Evolutionary conservation across 305 asterid genomes (phyloP).

Genomic region (Andrographis paniculata): DNA sequence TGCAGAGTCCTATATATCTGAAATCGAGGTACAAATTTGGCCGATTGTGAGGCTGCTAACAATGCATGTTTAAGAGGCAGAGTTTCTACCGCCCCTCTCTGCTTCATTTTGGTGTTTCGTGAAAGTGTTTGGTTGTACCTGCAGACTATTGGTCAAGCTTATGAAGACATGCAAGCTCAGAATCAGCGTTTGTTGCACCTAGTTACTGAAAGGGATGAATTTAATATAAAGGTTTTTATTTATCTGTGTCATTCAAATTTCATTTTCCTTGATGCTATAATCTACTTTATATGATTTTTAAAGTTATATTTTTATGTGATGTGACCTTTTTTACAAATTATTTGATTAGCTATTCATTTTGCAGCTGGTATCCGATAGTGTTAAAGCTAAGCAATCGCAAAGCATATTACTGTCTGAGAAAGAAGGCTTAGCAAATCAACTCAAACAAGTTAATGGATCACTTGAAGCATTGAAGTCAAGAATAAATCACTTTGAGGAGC

Average conservation of each 20-base stretch:
- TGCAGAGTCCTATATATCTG: conserved; percentile 78
- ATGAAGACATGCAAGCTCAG: conserved; percentile 93
- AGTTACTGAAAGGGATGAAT: conserved; percentile 76
- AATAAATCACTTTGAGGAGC: conserved; percentile 67
- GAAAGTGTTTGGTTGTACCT: conserved; percentile 12
- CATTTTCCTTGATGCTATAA: background rate
- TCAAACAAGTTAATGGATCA: conserved; percentile 48
- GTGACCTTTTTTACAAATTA: conserved; percentile 10
- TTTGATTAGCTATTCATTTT: conserved; percentile 18
- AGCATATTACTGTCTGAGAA: conserved; percentile 57
- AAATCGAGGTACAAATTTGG: conserved; percentile 66
- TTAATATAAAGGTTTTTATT: conserved; percentile 61
- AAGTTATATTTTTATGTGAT: no score
- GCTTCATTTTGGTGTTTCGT: conserved; percentile 14
- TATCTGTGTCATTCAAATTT: background rate
- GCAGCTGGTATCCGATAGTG: conserved; percentile 95
- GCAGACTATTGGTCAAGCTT: conserved; percentile 94
- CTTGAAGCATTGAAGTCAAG: conserved; percentile 55
- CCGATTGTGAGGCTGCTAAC: background rate
- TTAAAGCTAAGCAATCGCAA: conserved; percentile 85
- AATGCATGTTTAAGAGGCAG: no score
- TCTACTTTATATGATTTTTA: no score
- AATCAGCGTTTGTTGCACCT: conserved; percentile 76
- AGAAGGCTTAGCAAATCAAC: conserved; percentile 51
- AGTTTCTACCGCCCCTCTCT: conserved; percentile 1